Percentiles rank a stretch among this genome's conserved stretches.
phyloP scores from a whole-genome alignment of 345 rosid species.

The Trapa bicornis region DNA sequence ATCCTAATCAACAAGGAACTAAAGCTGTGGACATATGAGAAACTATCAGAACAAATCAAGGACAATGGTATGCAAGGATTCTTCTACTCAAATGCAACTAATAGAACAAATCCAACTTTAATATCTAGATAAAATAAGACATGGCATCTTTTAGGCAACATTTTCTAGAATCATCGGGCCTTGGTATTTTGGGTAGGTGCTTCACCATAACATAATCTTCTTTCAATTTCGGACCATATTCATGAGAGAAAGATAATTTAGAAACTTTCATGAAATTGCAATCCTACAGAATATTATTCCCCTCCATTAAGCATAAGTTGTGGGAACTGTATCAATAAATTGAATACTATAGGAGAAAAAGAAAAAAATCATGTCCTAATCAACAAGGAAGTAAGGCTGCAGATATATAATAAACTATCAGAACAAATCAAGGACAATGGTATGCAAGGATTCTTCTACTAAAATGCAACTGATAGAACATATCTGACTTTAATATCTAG shows the following conservation, averaged over 20 bases:
- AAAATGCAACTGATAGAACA: neutral
- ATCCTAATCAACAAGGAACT: neutral
- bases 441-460: neutral
- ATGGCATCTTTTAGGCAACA: constrained; percentile 31
- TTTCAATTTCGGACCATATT: constrained; percentile 94
- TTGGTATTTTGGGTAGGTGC: constrained; percentile 68
- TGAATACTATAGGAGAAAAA: neutral
- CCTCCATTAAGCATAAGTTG: constrained; percentile 12
- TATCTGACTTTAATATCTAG: neutral
- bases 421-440: neutral
- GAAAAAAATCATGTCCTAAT: neutral
- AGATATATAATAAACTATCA: neutral
- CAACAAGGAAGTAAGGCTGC: neutral
- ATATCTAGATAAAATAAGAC: neutral
- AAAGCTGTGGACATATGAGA: neutral
- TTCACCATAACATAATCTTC: constrained; percentile 87
- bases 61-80: neutral
- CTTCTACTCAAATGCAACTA: neutral
- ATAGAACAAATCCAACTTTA: neutral
- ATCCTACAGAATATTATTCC: constrained; percentile 42
- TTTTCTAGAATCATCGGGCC: constrained; percentile 41
- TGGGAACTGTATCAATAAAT: constrained; percentile 8
- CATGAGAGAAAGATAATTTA: constrained; percentile 76
- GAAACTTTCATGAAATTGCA: constrained; percentile 99
- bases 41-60: constrained; percentile 1